These are phyloP conservation scores for Xerophyta viscosa DNA, from an alignment of 106 monocot species.

Conservation along the genomic window DNA sequence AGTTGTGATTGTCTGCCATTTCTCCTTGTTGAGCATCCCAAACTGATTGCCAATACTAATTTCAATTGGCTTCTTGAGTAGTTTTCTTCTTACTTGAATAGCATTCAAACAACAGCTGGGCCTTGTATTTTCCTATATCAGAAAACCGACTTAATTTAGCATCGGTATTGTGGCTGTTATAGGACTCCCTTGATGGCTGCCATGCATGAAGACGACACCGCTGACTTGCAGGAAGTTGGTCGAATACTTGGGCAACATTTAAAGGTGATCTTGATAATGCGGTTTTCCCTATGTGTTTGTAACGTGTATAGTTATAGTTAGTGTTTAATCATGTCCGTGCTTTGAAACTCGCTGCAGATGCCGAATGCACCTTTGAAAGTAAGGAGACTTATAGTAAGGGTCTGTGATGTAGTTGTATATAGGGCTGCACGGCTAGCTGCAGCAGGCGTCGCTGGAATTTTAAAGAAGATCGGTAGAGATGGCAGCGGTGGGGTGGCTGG, in stretches of 20 bases:
- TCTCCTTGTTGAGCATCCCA: no score
- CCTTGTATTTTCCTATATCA: no score
- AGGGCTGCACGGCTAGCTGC: conserved; percentile 83
- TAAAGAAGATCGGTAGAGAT: conserved; percentile 93
- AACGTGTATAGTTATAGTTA: neutral
- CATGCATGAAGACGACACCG: conserved; percentile 81
- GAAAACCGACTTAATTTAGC: neutral
- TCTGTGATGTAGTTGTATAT: conserved; percentile 70
- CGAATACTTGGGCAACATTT: conserved; percentile 55
- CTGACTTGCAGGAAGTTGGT: conserved; percentile 62
- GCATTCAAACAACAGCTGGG: no score
- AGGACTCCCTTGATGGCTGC: conserved; percentile 77
- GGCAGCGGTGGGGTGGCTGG: conserved; percentile 53
- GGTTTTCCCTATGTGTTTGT: neutral
- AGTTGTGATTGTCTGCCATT: no score
- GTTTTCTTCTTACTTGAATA: no score
- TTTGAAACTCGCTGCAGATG: conserved; percentile 31
- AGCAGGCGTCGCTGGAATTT: conserved; percentile 91
- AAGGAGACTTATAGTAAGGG: conserved; percentile 58
- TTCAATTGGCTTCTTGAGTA: no score
- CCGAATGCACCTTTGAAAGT: conserved; percentile 53
- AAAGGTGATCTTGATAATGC: conserved; percentile 22
- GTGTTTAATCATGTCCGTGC: neutral
- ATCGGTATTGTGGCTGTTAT: neutral
- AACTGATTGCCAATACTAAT: no score